A percentile compares a stretch with the other conserved stretches of the same genome.
Evolutionary conservation across 495 filamentous ascomycete species (phyloP).

Genomic region (Trichoderma virens): DNA sequence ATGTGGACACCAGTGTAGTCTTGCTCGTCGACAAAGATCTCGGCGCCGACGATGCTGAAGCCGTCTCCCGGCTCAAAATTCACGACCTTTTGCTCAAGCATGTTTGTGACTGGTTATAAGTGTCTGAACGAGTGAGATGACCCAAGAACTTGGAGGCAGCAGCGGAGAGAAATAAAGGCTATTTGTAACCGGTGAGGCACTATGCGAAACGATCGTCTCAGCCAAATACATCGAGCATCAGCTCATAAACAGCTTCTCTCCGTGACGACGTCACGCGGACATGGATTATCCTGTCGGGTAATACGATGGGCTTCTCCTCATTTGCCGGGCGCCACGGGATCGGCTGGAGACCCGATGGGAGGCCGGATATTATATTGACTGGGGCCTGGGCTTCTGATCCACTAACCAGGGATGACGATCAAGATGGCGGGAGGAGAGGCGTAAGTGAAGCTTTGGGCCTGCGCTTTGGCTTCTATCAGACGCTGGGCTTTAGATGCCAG

Average conservation of each 20-base stretch:
- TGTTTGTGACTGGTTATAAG: background rate
- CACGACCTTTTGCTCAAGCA: background rate
- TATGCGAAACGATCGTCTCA: background rate
- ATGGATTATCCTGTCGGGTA: background rate
- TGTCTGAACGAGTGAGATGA: background rate
- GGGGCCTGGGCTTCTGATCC: background rate
- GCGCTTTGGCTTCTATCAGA: too few species aligned
- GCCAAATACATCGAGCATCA: background rate
- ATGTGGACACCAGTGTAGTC: constrained; percentile 64
- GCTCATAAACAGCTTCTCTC: background rate
- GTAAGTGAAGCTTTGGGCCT: background rate
- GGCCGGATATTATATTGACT: background rate
- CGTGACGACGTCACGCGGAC: constrained; percentile 1
- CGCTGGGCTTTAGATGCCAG: background rate
- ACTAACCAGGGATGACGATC: background rate
- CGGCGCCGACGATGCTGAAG: background rate
- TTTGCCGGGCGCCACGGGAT: constrained; percentile 5
- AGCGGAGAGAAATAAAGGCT: background rate
- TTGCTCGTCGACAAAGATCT: constrained; percentile 3
- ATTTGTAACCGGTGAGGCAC: background rate
- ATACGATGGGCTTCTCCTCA: background rate
- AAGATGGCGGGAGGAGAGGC: background rate
- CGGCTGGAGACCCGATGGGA: background rate
- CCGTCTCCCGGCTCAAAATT: background rate
- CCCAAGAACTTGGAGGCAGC: background rate